Percentiles rank a stretch among this genome's conserved stretches.
These are phyloP conservation scores for Sordariomycetes sp. DNA, from an alignment of 2,329 filamentous ascomycete genomes.

Conservation along the genomic window DNA sequence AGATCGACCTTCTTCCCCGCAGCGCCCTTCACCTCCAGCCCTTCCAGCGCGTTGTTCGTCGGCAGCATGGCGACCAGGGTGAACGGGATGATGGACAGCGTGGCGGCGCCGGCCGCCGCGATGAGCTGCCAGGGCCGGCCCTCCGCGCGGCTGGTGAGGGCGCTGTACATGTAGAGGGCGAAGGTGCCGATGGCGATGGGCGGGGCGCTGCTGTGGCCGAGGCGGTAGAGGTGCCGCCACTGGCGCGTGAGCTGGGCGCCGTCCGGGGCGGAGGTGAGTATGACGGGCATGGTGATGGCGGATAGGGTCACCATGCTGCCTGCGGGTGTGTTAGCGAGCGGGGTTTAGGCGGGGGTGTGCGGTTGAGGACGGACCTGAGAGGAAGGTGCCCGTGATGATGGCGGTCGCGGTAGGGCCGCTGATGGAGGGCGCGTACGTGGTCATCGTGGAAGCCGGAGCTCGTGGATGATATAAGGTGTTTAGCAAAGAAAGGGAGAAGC, in stretches of 20 bases:
- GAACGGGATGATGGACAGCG: not conserved
- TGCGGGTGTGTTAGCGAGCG: not conserved
- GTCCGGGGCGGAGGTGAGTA: not conserved
- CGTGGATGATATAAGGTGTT: no score
- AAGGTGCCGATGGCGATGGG: not conserved
- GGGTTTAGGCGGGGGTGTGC: not conserved
- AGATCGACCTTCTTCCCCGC: not conserved
- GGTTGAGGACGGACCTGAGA: not conserved
- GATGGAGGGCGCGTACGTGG: not conserved
- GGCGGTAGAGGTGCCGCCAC: not conserved
- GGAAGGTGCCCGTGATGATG: not conserved
- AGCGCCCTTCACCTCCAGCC: not conserved
- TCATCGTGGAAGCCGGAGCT: not conserved
- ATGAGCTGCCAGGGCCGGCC: not conserved
- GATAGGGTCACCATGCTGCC: not conserved
- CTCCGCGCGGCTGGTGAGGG: not conserved
- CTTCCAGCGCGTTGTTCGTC: not conserved
- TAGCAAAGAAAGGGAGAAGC: no score
- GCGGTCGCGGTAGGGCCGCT: not conserved
- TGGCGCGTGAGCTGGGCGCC: not conserved
- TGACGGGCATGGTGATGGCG: not conserved
- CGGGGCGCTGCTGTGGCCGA: not conserved
- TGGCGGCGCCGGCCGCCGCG: not conserved
- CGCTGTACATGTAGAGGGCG: not conserved
- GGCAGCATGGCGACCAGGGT: not conserved